Evolutionary conservation across 768 basidiomycete species (phyloP).

Genomic region (Nidula microcarpa): DNA sequence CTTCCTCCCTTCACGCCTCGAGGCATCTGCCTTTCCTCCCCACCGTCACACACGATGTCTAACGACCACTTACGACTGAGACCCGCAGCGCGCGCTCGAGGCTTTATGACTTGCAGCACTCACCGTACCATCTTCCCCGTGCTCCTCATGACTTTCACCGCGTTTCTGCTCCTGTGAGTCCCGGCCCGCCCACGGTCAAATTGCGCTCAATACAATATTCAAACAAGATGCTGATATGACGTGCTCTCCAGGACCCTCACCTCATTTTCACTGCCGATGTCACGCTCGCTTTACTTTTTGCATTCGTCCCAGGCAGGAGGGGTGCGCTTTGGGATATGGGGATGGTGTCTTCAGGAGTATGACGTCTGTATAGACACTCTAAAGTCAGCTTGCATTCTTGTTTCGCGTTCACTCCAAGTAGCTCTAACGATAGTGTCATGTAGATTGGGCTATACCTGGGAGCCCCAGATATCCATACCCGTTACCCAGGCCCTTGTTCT

Average conservation of each 20-base stretch:
- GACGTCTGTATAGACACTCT: conserved; percentile 20
- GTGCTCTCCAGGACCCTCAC: conserved; percentile 19
- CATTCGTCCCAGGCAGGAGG: conserved; percentile 32
- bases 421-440: conserved; percentile 1
- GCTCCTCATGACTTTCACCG: conserved; percentile 16
- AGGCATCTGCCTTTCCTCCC: background rate
- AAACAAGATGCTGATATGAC: conserved; percentile 1
- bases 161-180: conserved; percentile 24
- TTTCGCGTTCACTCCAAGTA: background rate
- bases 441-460: conserved; percentile 35
- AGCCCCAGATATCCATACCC: conserved; percentile 25
- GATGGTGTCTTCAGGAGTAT: conserved; percentile 35
- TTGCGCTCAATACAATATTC: background rate
- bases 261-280: conserved; percentile 29
- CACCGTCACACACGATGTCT: background rate
- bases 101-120: background rate
- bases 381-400: conserved; percentile 17
- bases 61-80: background rate
- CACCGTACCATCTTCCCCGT: background rate
- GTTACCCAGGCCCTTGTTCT: conserved; percentile 31
- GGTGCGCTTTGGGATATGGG: conserved; percentile 38
- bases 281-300: conserved; percentile 29
- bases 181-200: background rate
- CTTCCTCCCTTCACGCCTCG: too few relatives aligned
- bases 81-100: background rate